These are phyloP conservation scores for Lachancea sp. DNA, from an alignment of 805 yeast genomes.

Conservation along the genomic window DNA sequence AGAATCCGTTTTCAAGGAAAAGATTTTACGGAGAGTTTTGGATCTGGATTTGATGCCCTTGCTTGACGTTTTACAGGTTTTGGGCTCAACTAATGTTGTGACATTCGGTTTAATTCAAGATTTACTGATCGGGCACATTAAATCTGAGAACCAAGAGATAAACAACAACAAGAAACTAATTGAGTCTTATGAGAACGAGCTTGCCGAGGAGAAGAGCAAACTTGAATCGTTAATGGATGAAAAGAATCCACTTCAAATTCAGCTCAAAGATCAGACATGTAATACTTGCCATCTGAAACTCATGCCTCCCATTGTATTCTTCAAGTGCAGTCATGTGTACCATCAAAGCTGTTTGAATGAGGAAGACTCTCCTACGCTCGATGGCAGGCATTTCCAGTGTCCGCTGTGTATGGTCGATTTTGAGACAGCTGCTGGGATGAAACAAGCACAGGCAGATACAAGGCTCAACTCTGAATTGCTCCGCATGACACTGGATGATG, in stretches of 20 bases:
- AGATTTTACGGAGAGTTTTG: constrained; percentile 49
- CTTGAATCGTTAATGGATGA: constrained; percentile 42
- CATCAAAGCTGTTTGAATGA: constrained; percentile 74
- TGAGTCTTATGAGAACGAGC: constrained; percentile 60
- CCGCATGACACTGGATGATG: constrained; percentile 45
- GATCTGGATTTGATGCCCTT: constrained; percentile 55
- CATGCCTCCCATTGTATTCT: constrained; percentile 76
- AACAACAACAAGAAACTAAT: constrained; percentile 61
- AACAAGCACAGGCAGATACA: constrained; percentile 53
- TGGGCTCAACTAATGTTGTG: constrained; percentile 56
- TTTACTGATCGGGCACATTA: constrained; percentile 55
- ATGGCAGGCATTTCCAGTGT: constrained; percentile 40
- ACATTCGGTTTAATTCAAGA: constrained; percentile 69
- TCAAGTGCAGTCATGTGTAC: constrained; percentile 79
- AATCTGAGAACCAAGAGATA: constrained; percentile 56
- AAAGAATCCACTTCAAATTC: constrained; percentile 37
- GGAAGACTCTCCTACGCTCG: constrained; percentile 25
- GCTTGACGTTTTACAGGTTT: constrained; percentile 64
- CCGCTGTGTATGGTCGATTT: constrained; percentile 71
- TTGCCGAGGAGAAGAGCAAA: constrained; percentile 46
- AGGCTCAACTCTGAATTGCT: constrained; percentile 62
- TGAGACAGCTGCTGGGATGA: constrained; percentile 55
- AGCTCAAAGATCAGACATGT: constrained; percentile 56
- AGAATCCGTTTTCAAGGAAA: constrained; percentile 37
- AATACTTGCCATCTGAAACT: constrained; percentile 56